phyloP scores from a whole-genome alignment of 2,329 filamentous ascomycete genomes.

The Verticillium tricorpus region DNA sequence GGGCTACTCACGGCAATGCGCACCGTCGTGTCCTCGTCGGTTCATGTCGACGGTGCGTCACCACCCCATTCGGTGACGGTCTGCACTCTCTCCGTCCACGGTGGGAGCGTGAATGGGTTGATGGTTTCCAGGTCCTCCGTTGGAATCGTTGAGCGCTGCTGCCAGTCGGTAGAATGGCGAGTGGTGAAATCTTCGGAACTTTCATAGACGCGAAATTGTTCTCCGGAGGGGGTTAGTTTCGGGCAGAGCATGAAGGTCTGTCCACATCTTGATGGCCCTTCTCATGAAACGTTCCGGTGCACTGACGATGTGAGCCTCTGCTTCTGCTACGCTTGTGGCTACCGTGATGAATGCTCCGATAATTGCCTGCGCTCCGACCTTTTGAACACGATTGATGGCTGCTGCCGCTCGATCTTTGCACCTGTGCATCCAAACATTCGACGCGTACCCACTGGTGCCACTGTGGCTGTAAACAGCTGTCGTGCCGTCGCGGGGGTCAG shows the following conservation, averaged over 20 bases:
- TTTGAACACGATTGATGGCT: not conserved
- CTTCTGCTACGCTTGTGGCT: not conserved
- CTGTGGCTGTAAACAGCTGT: constrained; percentile 3
- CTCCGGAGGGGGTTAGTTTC: no score
- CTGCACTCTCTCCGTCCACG: constrained; percentile 5
- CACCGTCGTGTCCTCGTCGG: not conserved
- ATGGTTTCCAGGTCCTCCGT: constrained; percentile 8
- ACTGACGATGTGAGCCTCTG: no score
- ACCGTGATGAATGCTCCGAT: not conserved
- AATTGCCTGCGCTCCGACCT: constrained; percentile 3
- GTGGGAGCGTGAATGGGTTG: constrained; percentile 7
- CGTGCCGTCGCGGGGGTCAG: constrained; percentile 7
- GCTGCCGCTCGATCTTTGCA: not conserved
- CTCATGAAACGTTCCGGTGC: no score
- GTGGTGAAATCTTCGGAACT: no score
- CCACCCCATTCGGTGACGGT: constrained; percentile 3
- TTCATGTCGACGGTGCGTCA: not conserved
- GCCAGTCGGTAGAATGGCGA: no score
- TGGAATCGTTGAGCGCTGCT: constrained; percentile 10
- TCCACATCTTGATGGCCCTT: no score
- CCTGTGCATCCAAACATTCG: not conserved
- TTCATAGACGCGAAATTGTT: no score
- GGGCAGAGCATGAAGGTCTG: no score
- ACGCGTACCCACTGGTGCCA: not conserved
- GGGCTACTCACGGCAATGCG: constrained; percentile 13